A percentile compares a stretch with the other conserved stretches of the same genome.
phyloP scores from a whole-genome alignment of 371 early-diverging fungal species.

The Mortierella sp. region DNA sequence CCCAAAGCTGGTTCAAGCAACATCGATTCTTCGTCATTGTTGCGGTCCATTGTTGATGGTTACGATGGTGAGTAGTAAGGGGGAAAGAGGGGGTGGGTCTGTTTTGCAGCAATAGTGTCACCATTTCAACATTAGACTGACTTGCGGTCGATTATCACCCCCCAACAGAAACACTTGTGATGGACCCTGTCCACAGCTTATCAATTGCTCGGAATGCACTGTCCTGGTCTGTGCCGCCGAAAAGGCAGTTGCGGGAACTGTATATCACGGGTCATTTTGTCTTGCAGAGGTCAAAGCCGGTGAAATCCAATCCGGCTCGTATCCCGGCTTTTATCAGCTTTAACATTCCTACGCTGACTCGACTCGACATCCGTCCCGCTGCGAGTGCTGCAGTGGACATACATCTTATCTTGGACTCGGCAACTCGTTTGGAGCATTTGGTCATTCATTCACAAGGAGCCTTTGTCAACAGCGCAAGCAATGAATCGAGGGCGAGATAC shows the following conservation, averaged over 20 bases:
- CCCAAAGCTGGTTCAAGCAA: slow-evolving; percentile 18
- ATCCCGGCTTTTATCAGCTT: slow-evolving; percentile 21
- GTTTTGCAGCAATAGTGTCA: not conserved
- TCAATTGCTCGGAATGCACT: not conserved
- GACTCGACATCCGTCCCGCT: slow-evolving; percentile 28
- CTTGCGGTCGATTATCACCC: no score
- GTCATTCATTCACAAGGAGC: slow-evolving; percentile 32
- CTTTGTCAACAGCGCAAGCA: slow-evolving; percentile 20
- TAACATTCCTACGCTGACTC: slow-evolving; percentile 28
- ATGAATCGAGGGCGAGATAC: not conserved
- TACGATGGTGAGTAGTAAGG: not conserved
- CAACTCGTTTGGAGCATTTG: slow-evolving; percentile 17
- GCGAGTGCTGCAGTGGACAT: slow-evolving; percentile 29
- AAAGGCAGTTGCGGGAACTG: slow-evolving; percentile 9
- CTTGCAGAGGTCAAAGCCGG: not conserved
- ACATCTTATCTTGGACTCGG: slow-evolving; percentile 38
- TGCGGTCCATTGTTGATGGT: slow-evolving; percentile 6
- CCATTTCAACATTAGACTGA: not conserved
- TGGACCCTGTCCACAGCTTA: no score
- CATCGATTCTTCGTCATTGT: slow-evolving; percentile 21
- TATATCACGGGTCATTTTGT: slow-evolving; percentile 35
- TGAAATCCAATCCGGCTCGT: not conserved
- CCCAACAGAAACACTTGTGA: not conserved
- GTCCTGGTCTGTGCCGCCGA: not conserved
- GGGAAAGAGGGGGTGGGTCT: not conserved